Evolutionary conservation across 176 grass and related monocot genomes (phyloP), one percentile per base, ranked within the genome.

Genomic region (Ampelocalamus luodianensis): DNA sequence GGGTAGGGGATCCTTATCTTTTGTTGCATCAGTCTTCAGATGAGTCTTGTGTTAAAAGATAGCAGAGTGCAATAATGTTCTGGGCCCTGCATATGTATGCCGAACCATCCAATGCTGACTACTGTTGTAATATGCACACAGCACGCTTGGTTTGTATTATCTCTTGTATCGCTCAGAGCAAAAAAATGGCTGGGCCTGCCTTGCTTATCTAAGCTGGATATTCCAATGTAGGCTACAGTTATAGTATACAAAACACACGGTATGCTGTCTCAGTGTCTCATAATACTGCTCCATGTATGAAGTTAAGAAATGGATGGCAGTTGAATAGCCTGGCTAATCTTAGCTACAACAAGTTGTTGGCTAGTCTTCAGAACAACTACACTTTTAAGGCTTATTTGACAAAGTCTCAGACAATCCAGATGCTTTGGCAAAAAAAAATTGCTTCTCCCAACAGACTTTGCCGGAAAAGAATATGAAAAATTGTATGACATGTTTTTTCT

Each of bases 41-140:
- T 23, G 23, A 63, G 72, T 18, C 15, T 29, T 82, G 58, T 46
- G 38, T 26, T 73, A 62, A 76, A 65, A 76, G 66, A 78, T 71
- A 65, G 46, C 66, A 71, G 39, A 58, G 55, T 62, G 36, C 78
- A 73, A 78, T 79, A 58, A 79, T 66, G 49, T 48, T 78, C 65
- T 27, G n/a, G 89, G 80, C 23, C 71, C 64, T 79, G 69, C 89
- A 50, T 73, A 71, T 86, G 29, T 82, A 79, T 56, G 62, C 68
- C 64, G 38, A 79, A 51, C 68, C 16, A 65, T 66, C 58, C 8
- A 72, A 22, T 5, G n/a, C 15, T 38, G 68, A 27, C 66, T 63
- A 78, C 46, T 40, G 73, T 75, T 72, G 22, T 44, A 65, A 49
- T 37, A 81, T 65, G 10, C 56, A 40, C 61, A 49, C 46, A 56